Base-by-base conservation (phyloP, 371 early-diverging fungal species). In the Haplosporangium sp. region DNA sequence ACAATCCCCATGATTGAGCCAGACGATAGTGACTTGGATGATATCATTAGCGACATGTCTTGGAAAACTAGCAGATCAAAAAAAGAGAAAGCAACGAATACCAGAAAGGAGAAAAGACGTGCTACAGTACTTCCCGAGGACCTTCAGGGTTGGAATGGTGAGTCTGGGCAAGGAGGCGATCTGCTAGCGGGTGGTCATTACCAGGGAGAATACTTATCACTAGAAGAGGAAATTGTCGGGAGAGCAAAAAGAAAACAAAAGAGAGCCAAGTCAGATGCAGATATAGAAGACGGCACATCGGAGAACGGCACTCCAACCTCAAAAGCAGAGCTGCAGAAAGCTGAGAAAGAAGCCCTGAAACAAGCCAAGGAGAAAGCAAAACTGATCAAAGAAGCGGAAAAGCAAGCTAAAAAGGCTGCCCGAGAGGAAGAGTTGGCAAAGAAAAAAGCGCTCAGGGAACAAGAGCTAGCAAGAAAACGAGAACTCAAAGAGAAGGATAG, bases 191-290 rank as follows among this genome's bases (percentile, higher is more conserved):
- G 50, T 15, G 58, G 38, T 39, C 47, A 38, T 8, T n/a, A 38
- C 9, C 34, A 42, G 27, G 59, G 48, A 9, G 67, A 50, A 10
- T 9, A 19, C 0, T 0, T 53, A 4, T 60, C 67, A 10, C 13
- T 76, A 44, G 71, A 76, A 47, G 58, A 66, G 13, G 63, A 76
- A 35, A 70, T 76, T 27, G 59, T 57, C 6, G 27, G 8, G 35
- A 27, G 71, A 47, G 63, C 61, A 15, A 56, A 34, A 37, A 53
- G 20, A n/a, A 47, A 67, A 20, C 52, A 55, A 53, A 50, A 66
- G 48, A 55, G 38, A 48, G 53, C 39, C 0, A 63, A 55, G 19
- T 7, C 37, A 2, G 7, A 35, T 34, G 27, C 42, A 8, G 59
- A 45, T 3, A 37, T 19, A 8, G 55, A 55, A 4, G 62, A 65